Percentiles rank a stretch among this genome's conserved stretches.
These are phyloP conservation scores for Domatiomyces globalis DNA, from an alignment of 2,329 filamentous ascomycete species.

Conservation along the genomic window DNA sequence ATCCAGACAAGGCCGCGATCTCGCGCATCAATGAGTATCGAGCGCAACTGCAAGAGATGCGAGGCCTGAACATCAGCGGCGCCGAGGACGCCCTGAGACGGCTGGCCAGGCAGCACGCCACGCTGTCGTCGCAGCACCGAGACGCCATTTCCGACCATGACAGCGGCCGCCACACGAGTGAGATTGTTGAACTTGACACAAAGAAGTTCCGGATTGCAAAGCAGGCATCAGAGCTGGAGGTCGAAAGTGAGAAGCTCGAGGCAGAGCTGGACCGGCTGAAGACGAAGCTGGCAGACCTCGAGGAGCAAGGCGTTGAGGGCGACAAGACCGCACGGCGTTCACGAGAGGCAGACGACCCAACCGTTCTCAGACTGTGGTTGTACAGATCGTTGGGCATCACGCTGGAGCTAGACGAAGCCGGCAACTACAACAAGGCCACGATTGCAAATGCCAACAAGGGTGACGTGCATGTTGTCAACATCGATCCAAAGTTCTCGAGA, in stretches of 20 bases:
- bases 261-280: conserved; percentile 62
- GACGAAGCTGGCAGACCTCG: conserved; percentile 63
- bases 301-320: conserved; percentile 76
- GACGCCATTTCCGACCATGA: conserved; percentile 61
- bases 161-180: conserved; percentile 61
- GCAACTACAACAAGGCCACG: conserved; percentile 73
- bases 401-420: conserved; percentile 63
- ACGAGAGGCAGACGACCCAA: conserved; percentile 37
- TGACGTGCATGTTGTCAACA: conserved; percentile 86
- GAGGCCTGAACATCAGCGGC: conserved; percentile 60
- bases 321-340: conserved; percentile 37
- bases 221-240: conserved; percentile 72
- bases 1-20: conserved; percentile 71
- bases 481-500: conserved; percentile 80
- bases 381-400: conserved; percentile 87
- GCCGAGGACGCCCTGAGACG: conserved; percentile 54
- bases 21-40: conserved; percentile 73
- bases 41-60: conserved; percentile 67
- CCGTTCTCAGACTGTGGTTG: conserved; percentile 64
- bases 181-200: conserved; percentile 77
- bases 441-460: conserved; percentile 75
- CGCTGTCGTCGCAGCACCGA: conserved; percentile 59
- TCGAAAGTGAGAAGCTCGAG: conserved; percentile 84
- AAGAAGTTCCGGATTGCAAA: conserved; percentile 94
- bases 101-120: conserved; percentile 61